A percentile compares a stretch with the other conserved stretches of the same genome.
Conservation (phyloP, 805 yeast genomes). For the Blastobotrys attinorum region DNA sequence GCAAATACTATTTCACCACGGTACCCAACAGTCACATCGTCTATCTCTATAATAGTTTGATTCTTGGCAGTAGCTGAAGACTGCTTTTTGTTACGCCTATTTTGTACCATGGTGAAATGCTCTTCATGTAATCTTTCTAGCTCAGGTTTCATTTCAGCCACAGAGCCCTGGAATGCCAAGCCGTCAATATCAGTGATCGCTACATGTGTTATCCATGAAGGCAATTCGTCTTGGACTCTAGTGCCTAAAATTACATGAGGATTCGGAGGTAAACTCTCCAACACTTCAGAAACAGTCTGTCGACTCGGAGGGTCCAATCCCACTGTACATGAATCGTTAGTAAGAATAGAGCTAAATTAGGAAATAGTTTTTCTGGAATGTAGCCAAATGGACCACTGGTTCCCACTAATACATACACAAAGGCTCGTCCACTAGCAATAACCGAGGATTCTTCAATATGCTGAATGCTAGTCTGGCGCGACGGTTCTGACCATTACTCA, state of each 20-base stretch:
- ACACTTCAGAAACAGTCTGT: constrained; percentile 46
- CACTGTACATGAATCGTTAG: too few species aligned
- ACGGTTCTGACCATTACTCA: constrained; percentile 91
- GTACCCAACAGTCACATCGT: constrained; percentile 58
- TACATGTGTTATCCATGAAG: constrained; percentile 71
- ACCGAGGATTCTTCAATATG: constrained; percentile 52
- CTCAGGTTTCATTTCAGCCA: constrained; percentile 20
- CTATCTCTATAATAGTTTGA: constrained; percentile 41
- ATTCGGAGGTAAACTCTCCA: constrained; percentile 36
- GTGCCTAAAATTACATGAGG: constrained; percentile 67
- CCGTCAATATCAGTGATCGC: constrained; percentile 56
- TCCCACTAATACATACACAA: constrained; percentile 30
- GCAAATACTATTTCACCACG: constrained; percentile 51
- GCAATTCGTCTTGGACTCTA: constrained; percentile 65
- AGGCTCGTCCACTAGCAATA: constrained; percentile 82
- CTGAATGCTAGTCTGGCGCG: constrained; percentile 81
- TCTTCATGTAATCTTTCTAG: constrained; percentile 18
- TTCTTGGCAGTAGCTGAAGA: constrained; percentile 1
- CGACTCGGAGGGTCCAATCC: constrained; percentile 82
- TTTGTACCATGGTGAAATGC: constrained; percentile 6
- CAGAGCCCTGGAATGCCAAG: constrained; percentile 42
- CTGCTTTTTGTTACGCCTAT: constrained; percentile 2
- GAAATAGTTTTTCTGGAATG: constrained; percentile 6
- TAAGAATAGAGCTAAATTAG: too few species aligned
- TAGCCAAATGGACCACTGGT: neutral